These are phyloP conservation scores for Populus hybrid DNA, from an alignment of 441 rosid genomes.

Conservation along the genomic window DNA sequence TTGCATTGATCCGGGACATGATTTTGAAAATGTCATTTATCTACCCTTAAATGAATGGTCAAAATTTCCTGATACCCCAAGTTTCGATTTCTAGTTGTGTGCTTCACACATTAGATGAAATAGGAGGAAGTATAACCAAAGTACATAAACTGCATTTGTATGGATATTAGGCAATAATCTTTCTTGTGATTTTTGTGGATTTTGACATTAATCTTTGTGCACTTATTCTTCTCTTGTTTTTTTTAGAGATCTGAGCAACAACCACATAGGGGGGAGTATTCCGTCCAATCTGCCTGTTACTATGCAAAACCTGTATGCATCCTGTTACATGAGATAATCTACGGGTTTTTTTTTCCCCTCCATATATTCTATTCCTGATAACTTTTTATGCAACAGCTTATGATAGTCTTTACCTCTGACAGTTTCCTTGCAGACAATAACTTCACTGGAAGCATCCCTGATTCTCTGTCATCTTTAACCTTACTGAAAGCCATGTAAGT, in stretches of 20 bases:
- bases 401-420: conserved; percentile 46
- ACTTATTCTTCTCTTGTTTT: conserved; percentile 5
- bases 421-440: conserved; percentile 87
- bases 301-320: conserved; percentile 66
- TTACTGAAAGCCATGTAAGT: conserved; percentile 62
- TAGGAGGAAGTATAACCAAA: not conserved
- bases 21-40: not conserved
- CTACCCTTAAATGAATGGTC: not conserved
- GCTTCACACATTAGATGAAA: not conserved
- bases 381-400: conserved; percentile 22
- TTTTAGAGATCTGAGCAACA: conserved; percentile 88
- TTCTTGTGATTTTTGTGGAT: not conserved
- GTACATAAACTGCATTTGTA: not conserved
- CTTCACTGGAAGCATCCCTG: conserved; percentile 89
- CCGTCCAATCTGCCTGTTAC: conserved; percentile 77
- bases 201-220: conserved; percentile 13
- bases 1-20: not conserved
- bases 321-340: not conserved
- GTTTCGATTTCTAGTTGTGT: not conserved
- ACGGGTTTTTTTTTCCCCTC: not conserved
- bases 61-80: not conserved
- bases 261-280: conserved; percentile 83
- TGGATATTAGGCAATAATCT: not conserved
- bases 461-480: conserved; percentile 58
- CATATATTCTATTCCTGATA: not conserved